Conservation (phyloP, 352 stramenopile species). For the Globisporangium viniferum region DNA sequence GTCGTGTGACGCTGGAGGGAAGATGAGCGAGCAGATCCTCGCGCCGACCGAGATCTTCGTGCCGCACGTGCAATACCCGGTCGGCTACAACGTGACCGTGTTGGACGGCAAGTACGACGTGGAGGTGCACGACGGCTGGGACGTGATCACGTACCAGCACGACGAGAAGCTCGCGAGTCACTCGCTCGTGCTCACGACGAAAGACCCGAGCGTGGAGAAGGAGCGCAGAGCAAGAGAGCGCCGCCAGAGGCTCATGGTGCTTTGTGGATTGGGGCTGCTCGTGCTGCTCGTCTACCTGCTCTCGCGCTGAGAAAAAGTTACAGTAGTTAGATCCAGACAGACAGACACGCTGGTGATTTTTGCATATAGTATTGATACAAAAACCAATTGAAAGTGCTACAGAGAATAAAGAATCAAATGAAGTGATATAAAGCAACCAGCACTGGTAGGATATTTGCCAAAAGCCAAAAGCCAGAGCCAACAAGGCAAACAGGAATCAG, state of each 20-base stretch:
- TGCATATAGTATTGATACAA: neutral
- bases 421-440: neutral
- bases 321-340: too few species aligned
- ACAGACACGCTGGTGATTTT: too few species aligned
- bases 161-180: conserved; percentile 32
- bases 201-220: conserved; percentile 38
- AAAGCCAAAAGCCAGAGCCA: too few species aligned
- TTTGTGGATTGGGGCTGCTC: conserved; percentile 19
- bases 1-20: conserved; percentile 16
- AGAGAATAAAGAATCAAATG: neutral
- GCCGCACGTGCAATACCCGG: conserved; percentile 69
- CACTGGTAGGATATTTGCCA: too few species aligned
- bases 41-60: conserved; percentile 65
- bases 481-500: too few species aligned
- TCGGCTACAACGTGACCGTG: conserved; percentile 47
- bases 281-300: conserved; percentile 34
- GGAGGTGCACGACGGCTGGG: conserved; percentile 52
- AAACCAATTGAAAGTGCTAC: neutral
- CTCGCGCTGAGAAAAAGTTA: conserved; percentile 4
- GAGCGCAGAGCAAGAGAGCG: conserved; percentile 21
- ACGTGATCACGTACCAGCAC: conserved; percentile 57
- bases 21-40: conserved; percentile 17
- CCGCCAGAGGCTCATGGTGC: conserved; percentile 17
- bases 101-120: conserved; percentile 60
- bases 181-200: conserved; percentile 43